Percentiles rank a stretch among this genome's conserved stretches.
Evolutionary conservation across 1,284 basidiomycete genomes (phyloP).

Genomic region (Abortiporus biennis): DNA sequence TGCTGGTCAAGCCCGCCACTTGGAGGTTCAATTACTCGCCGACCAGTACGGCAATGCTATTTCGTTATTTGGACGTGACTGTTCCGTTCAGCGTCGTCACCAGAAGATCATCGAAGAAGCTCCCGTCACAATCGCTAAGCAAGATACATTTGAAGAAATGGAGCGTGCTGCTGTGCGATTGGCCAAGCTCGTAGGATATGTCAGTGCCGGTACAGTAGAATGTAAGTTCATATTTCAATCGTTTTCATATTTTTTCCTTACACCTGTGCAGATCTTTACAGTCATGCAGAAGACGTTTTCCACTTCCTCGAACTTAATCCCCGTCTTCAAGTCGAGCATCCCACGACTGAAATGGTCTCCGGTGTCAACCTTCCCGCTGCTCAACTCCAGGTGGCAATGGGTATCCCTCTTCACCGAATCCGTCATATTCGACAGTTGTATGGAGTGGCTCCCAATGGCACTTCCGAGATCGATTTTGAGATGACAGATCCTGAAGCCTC

Average conservation of each 20-base stretch:
- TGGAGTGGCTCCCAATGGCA: slow-evolving; percentile 83
- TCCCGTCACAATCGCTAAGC: slow-evolving; percentile 94
- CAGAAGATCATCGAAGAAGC: slow-evolving; percentile 99
- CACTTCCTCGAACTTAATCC: slow-evolving; percentile 99
- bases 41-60: slow-evolving; percentile 99
- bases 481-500: slow-evolving; percentile 84
- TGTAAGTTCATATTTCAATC: slow-evolving; percentile 45
- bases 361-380: slow-evolving; percentile 98
- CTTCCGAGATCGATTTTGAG: slow-evolving; percentile 95
- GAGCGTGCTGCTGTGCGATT: slow-evolving; percentile 97
- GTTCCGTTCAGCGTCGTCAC: slow-evolving; percentile 98
- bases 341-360: slow-evolving; percentile 99
- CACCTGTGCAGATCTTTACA: slow-evolving; percentile 77
- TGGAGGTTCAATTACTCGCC: slow-evolving; percentile 97
- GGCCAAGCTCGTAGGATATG: slow-evolving; percentile 98
- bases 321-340: slow-evolving; percentile 99
- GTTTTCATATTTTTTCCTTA: neutral
- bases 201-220: slow-evolving; percentile 98
- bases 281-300: slow-evolving; percentile 89
- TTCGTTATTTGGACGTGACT: slow-evolving; percentile 98
- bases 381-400: slow-evolving; percentile 98
- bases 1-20: slow-evolving; percentile 93
- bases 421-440: slow-evolving; percentile 96
- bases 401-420: slow-evolving; percentile 93
- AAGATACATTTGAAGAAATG: slow-evolving; percentile 92